Percentiles rank a stretch among this genome's conserved stretches.
phyloP scores from a whole-genome alignment of 306 rosid species.

The Inga leiocalycina region DNA sequence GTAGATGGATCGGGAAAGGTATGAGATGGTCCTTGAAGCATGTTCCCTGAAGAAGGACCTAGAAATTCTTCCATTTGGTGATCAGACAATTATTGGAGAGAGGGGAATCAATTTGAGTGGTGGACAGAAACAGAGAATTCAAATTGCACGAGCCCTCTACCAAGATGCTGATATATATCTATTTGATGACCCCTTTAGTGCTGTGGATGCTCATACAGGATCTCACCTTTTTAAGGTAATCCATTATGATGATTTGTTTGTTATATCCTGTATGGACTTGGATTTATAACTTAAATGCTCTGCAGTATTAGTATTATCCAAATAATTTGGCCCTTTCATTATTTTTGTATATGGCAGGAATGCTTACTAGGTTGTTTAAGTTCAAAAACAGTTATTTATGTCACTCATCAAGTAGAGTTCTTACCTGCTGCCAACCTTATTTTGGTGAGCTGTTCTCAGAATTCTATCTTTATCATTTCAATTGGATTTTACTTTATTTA shows the following conservation, averaged over 20 bases:
- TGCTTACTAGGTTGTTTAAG: constrained; percentile 60
- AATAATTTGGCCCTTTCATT: neutral
- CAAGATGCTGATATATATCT: neutral
- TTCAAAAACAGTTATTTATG: constrained; percentile 68
- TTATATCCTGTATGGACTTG: neutral
- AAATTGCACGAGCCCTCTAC: neutral
- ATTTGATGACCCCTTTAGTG: neutral
- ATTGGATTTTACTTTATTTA: neutral
- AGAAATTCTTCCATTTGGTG: neutral
- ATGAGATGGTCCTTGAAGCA: neutral
- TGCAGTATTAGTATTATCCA: neutral
- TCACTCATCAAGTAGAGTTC: constrained; percentile 87
- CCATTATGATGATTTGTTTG: neutral
- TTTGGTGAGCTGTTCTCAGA: constrained; percentile 45
- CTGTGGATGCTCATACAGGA: neutral
- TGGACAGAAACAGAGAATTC: neutral
- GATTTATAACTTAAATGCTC: too few relatives aligned
- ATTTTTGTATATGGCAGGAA: constrained; percentile 49
- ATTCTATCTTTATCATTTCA: neutral
- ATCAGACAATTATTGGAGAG: neutral
- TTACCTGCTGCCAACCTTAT: constrained; percentile 73
- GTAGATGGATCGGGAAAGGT: neutral
- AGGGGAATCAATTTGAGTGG: neutral
- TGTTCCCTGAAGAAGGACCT: neutral
- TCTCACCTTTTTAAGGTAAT: neutral